Evolutionary conservation across 2,329 filamentous ascomycete genomes (phyloP), one percentile per base, ranked within the genome.

Genomic region (Aspergillus aculeatinus): DNA sequence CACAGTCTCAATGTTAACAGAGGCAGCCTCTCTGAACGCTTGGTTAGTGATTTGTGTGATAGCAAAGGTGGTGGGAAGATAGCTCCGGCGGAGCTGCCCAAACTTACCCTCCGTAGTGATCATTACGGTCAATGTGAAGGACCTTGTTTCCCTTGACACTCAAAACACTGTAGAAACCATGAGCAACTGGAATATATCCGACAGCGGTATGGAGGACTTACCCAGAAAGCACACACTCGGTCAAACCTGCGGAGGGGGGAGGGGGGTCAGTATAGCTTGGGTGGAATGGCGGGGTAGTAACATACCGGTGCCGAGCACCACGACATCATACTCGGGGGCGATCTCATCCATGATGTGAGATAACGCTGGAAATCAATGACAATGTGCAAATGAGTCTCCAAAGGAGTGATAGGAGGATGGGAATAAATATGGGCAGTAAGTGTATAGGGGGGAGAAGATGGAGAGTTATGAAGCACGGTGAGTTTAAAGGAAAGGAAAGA

Each of bases 91-190:
- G 57, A 63, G 57, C 47, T 55, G 58, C 57, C 56, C 52, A 60
- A 44, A 84, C 90, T 73, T 82, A 96, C 93, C 92, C 95, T 85
- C 95, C 95, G 75, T 97, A 98, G 83, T 98, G 93, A 78, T 96
- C 92, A 77, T 98, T 98, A 76, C 93, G 89, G 82, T 98, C 95
- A 77, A 99, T 96, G 83, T 99, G 95, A 67, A 99, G 86, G 74
- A 99, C 95, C 84, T 98, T 98, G 85, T 96, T 94, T 79, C 94
- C 94, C 85, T 98, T 97, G 73, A 98, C 94, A 82, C 92, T 96
- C 76, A 98, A 83, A 63, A 99, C 93, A 80, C 93, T 92, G 72
- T 62, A 67, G 54, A 52, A 16, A 42, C 55, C 21, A 48, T 33
- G 42, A 53, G 57, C 48, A 68, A 51, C 51, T 50, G 63, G 1